phyloP scores from a whole-genome alignment of 129 eudicot genomes.

The Lonicera japonica region DNA sequence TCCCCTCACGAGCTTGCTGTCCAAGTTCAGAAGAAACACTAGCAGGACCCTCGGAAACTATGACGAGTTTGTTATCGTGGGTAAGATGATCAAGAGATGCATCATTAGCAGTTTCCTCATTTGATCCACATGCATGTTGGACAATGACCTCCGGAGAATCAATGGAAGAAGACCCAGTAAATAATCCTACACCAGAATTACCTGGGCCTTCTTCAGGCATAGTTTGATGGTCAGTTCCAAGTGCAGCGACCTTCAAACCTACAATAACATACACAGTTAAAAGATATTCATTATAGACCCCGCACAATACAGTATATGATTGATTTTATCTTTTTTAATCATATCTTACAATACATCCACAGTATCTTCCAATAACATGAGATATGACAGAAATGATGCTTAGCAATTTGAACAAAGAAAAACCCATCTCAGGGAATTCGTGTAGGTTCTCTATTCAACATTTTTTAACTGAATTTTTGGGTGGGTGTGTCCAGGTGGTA shows the following conservation, averaged over 20 bases:
- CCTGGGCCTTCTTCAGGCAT: neutral
- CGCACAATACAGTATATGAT: too few species aligned
- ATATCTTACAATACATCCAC: too few species aligned
- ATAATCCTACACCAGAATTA: too few species aligned
- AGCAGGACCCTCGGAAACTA: neutral
- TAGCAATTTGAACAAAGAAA: neutral
- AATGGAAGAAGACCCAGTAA: too few species aligned
- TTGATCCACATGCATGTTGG: neutral
- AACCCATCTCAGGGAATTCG: constrained; percentile 12
- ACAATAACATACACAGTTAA: constrained; percentile 4
- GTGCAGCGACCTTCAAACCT: too few species aligned
- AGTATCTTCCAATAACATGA: too few species aligned
- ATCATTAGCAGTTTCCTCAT: neutral
- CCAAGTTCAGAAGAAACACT: neutral
- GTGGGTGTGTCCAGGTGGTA: too few species aligned
- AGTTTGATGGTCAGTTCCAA: constrained; percentile 1
- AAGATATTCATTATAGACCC: constrained; percentile 4
- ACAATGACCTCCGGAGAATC: too few species aligned
- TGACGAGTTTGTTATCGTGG: neutral
- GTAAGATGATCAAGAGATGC: neutral
- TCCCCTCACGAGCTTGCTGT: neutral
- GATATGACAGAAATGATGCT: too few species aligned
- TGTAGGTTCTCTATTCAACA: neutral
- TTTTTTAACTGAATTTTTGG: neutral
- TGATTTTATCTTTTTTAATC: too few species aligned